Conservation (phyloP, 2,329 filamentous ascomycete genomes). For the Beauveria scarabaeidicola region DNA sequence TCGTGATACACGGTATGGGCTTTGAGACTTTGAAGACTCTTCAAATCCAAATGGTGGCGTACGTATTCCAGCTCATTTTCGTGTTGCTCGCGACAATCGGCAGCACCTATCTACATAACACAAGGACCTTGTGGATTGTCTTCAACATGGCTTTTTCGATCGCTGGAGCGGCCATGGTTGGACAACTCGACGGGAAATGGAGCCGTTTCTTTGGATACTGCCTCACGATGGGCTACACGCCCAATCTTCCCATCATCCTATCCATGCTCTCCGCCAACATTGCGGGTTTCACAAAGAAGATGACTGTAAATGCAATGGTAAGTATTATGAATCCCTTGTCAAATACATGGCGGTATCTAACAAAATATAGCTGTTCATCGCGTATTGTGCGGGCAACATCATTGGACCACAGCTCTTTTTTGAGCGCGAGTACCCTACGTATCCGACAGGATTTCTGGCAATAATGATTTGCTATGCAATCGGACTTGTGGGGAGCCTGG, state of each 20-base stretch:
- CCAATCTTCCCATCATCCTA: slow-evolving; percentile 32
- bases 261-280: slow-evolving; percentile 49
- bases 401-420: slow-evolving; percentile 53
- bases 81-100: slow-evolving; percentile 17
- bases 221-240: background rate
- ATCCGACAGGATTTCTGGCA: slow-evolving; percentile 52
- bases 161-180: slow-evolving; percentile 18
- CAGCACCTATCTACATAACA: slow-evolving; percentile 18
- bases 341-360: background rate
- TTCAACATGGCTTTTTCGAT: slow-evolving; percentile 15
- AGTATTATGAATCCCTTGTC: too few relatives aligned
- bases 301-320: slow-evolving; percentile 33
- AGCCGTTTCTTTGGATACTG: slow-evolving; percentile 1
- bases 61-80: slow-evolving; percentile 17
- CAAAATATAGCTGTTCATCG: slow-evolving; percentile 37
- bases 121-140: slow-evolving; percentile 19
- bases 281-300: slow-evolving; percentile 53
- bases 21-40: slow-evolving; percentile 17
- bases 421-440: slow-evolving; percentile 47
- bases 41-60: slow-evolving; percentile 16
- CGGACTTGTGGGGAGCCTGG: slow-evolving; percentile 33
- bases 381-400: slow-evolving; percentile 53
- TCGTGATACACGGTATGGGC: slow-evolving; percentile 19
- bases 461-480: slow-evolving; percentile 52
- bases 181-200: slow-evolving; percentile 5